Evolutionary conservation across 192 early-diverging fungal genomes (phyloP).

Genomic region (Gonapodya sp.): DNA sequence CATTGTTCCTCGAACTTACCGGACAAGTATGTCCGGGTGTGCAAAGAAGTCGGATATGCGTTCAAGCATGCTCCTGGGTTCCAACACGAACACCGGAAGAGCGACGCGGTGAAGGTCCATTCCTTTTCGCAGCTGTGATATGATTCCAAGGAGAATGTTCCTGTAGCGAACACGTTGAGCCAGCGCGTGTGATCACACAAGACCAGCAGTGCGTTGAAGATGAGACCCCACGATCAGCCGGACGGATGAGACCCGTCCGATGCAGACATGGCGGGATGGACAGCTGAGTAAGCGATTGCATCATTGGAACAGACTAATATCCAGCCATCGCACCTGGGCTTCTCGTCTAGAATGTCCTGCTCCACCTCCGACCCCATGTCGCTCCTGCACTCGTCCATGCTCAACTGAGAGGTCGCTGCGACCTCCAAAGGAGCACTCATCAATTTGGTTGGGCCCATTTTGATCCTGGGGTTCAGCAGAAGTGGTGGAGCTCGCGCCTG

Average conservation of each 20-base stretch:
- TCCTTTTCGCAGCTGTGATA: slow-evolving; percentile 76
- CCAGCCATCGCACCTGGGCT: slow-evolving; percentile 35
- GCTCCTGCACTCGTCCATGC: background rate
- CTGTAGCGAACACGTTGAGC: background rate
- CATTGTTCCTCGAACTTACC: slow-evolving; percentile 40
- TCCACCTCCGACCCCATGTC: slow-evolving; percentile 26
- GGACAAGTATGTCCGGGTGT: slow-evolving; percentile 69
- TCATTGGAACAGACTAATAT: background rate
- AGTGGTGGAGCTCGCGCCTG: too few relatives aligned
- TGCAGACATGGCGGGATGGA: too few relatives aligned
- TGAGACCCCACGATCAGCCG: background rate
- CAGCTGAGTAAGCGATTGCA: too few relatives aligned
- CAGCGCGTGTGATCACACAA: background rate
- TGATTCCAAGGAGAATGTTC: slow-evolving; percentile 74
- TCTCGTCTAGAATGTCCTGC: slow-evolving; percentile 73
- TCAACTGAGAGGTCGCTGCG: background rate
- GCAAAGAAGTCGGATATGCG: slow-evolving; percentile 94
- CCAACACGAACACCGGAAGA: slow-evolving; percentile 92
- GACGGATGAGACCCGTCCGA: background rate
- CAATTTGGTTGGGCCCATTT: background rate
- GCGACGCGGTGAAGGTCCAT: slow-evolving; percentile 87
- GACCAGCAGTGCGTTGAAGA: background rate
- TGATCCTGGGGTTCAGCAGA: too few relatives aligned
- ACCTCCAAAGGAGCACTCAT: background rate
- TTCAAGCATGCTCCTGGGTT: slow-evolving; percentile 87